These are phyloP conservation scores for Lineolata rhizophorae DNA, from an alignment of 495 filamentous ascomycete species.

Conservation along the genomic window DNA sequence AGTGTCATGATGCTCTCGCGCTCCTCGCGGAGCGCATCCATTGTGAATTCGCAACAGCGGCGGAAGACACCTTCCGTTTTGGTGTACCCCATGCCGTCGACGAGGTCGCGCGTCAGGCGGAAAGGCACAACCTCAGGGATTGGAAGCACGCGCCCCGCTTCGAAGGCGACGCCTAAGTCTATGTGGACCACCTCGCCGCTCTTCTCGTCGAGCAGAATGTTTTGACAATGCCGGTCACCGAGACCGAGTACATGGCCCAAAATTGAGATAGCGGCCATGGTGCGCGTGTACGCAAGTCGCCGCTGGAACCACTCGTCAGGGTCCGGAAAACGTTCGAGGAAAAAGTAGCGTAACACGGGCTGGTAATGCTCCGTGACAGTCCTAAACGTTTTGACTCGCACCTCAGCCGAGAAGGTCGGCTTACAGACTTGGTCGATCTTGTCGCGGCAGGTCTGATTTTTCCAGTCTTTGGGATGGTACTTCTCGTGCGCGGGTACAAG, in stretches of 20 bases:
- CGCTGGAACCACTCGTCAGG: slow-evolving; percentile 89
- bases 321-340: slow-evolving; percentile 82
- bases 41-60: slow-evolving; percentile 89
- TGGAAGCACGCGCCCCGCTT: slow-evolving; percentile 79
- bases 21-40: slow-evolving; percentile 81
- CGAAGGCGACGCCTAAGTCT: slow-evolving; percentile 88
- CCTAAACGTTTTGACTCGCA: slow-evolving; percentile 50
- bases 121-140: slow-evolving; percentile 93
- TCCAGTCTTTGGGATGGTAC: slow-evolving; percentile 73
- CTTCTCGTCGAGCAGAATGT: slow-evolving; percentile 77
- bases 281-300: slow-evolving; percentile 72
- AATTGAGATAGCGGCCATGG: slow-evolving; percentile 85
- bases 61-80: slow-evolving; percentile 91
- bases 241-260: slow-evolving; percentile 83
- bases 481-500: slow-evolving; percentile 72
- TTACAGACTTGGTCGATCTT: too few species aligned
- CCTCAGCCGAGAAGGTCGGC: slow-evolving; percentile 41
- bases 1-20: slow-evolving; percentile 93
- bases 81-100: slow-evolving; percentile 92
- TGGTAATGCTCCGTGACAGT: slow-evolving; percentile 60
- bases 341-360: slow-evolving; percentile 92
- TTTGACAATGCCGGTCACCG: slow-evolving; percentile 91
- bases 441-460: slow-evolving; percentile 48
- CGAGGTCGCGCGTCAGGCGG: slow-evolving; percentile 80
- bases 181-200: slow-evolving; percentile 94